A percentile compares a stretch with the other conserved stretches of the same genome.
phyloP scores from a whole-genome alignment of 768 basidiomycete genomes.

The Phallus indusiatus region DNA sequence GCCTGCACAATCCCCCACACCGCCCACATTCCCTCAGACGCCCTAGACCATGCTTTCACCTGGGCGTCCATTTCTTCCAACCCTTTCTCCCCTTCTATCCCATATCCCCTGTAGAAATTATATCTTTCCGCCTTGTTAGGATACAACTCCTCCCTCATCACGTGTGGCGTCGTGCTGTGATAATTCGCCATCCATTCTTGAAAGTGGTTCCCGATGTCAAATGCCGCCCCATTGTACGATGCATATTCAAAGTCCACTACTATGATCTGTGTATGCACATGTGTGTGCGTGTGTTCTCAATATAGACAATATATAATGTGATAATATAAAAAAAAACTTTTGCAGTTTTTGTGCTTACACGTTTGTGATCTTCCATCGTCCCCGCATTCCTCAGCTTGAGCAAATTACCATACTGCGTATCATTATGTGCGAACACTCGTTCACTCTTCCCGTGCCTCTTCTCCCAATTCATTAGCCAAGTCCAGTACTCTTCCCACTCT shows the following conservation, averaged over 20 bases:
- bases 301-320: no score
- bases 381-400: conserved; percentile 54
- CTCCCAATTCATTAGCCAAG: conserved; percentile 59
- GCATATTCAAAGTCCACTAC: conserved; percentile 99
- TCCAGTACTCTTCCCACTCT: conserved; percentile 60
- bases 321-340: neutral
- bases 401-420: conserved; percentile 92
- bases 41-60: conserved; percentile 82
- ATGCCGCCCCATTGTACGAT: conserved; percentile 82
- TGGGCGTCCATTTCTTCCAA: conserved; percentile 62
- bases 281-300: no score
- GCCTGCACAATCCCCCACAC: conserved; percentile 94
- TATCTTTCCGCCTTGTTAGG: conserved; percentile 63
- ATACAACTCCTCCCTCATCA: conserved; percentile 55
- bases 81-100: conserved; percentile 44
- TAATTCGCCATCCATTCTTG: conserved; percentile 97
- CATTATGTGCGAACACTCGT: conserved; percentile 85
- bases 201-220: conserved; percentile 95
- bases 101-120: conserved; percentile 82
- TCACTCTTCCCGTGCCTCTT: conserved; percentile 47
- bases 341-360: conserved; percentile 11
- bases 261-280: conserved; percentile 49
- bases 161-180: conserved; percentile 56
- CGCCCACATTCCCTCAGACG: conserved; percentile 87
- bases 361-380: conserved; percentile 54